These are phyloP conservation scores for Blastobotrys malaysiensis DNA, from an alignment of 1,139 yeast genomes.

Conservation along the genomic window DNA sequence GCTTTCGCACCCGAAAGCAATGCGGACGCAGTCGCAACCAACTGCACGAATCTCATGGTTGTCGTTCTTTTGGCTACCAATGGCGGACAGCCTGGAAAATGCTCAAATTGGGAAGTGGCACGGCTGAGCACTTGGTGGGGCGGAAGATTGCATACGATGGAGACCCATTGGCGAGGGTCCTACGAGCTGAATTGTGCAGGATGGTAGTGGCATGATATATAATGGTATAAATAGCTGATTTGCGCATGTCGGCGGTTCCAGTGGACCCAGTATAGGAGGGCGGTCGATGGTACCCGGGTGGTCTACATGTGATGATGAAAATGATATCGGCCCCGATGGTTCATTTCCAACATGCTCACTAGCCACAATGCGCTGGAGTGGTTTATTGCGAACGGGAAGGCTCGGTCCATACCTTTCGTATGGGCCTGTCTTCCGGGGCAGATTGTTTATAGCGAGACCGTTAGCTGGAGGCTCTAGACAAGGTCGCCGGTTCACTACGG, in stretches of 20 bases:
- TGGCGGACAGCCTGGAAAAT: not conserved
- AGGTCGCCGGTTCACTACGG: not conserved
- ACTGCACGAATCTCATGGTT: not conserved
- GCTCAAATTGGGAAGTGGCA: not conserved
- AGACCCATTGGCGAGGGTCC: not conserved
- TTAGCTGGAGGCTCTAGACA: not conserved
- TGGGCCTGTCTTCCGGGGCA: not conserved
- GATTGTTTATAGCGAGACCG: not conserved
- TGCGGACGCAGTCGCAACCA: not conserved
- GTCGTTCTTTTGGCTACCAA: not conserved
- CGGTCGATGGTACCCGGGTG: not conserved
- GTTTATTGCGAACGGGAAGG: not conserved
- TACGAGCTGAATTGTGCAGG: not conserved
- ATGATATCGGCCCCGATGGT: not conserved
- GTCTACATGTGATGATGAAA: not conserved
- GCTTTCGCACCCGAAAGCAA: constrained; percentile 13
- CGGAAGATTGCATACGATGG: no score
- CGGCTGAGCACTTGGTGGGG: not conserved
- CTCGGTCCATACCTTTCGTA: not conserved
- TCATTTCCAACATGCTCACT: not conserved
- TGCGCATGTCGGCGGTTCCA: no score
- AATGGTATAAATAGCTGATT: no score
- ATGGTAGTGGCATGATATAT: no score
- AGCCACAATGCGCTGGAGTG: not conserved
- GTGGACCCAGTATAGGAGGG: no score